These are phyloP conservation scores for Apiosordaria backusii DNA, from an alignment of 495 filamentous ascomycete species.

Conservation along the genomic window DNA sequence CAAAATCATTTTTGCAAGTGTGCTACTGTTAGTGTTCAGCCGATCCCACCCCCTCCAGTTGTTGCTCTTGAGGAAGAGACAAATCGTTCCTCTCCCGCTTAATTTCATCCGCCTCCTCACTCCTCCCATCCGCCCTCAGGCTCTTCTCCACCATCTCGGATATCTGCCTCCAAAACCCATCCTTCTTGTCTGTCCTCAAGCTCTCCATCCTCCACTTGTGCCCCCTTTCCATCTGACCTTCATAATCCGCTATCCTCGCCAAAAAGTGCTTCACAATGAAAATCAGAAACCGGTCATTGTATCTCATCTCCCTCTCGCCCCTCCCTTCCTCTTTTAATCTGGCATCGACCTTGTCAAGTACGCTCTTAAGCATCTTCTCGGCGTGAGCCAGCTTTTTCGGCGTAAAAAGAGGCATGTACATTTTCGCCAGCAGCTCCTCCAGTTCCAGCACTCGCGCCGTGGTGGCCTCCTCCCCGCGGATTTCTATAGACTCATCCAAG, in stretches of 20 bases:
- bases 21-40: too few species aligned
- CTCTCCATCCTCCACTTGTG: slow-evolving; percentile 13
- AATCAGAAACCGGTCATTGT: slow-evolving; percentile 29
- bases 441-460: slow-evolving; percentile 26
- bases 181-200: slow-evolving; percentile 16
- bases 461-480: slow-evolving; percentile 19
- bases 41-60: not conserved
- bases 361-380: slow-evolving; percentile 12
- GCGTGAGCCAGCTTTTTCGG: slow-evolving; percentile 12
- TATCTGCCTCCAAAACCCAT: slow-evolving; percentile 34
- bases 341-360: slow-evolving; percentile 3
- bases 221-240: slow-evolving; percentile 15
- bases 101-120: slow-evolving; percentile 24
- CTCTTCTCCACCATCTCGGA: slow-evolving; percentile 22
- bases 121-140: slow-evolving; percentile 19
- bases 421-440: slow-evolving; percentile 25
- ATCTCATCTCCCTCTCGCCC: slow-evolving; percentile 5
- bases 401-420: slow-evolving; percentile 33
- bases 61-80: not conserved
- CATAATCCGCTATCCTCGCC: slow-evolving; percentile 25
- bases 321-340: slow-evolving; percentile 12
- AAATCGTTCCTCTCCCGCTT: slow-evolving; percentile 10
- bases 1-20: too few species aligned
- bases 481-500: slow-evolving; percentile 1
- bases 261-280: slow-evolving; percentile 31